Evolutionary conservation across 2,329 filamentous ascomycete species (phyloP).

Genomic region (Penicillium crustosum): DNA sequence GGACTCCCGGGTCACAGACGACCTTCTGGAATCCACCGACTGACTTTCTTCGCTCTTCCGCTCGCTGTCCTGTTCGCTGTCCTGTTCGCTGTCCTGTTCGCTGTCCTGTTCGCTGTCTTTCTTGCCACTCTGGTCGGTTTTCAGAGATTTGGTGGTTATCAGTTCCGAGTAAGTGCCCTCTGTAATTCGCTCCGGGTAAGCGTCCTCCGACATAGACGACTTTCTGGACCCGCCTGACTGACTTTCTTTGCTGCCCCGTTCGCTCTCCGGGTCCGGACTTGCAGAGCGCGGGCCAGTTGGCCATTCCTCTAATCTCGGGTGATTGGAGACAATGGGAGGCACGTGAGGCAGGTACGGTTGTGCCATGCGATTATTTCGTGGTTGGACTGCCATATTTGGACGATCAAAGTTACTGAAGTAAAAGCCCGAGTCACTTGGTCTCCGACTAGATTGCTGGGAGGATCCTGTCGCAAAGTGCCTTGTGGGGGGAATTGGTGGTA

Average conservation of each 20-base stretch:
- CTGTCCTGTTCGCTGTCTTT: neutral
- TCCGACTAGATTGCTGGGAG: neutral
- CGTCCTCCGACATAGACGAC: neutral
- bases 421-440: neutral
- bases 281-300: neutral
- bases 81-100: neutral
- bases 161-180: neutral
- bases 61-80: too few species aligned
- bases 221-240: neutral
- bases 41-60: too few species aligned
- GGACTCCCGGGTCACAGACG: neutral
- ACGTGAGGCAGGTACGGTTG: neutral
- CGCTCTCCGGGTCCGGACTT: neutral
- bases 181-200: neutral
- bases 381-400: neutral
- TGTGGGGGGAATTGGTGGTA: neutral
- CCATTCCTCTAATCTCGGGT: neutral
- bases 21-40: neutral
- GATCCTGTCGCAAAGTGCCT: neutral
- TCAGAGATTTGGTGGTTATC: neutral
- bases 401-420: neutral
- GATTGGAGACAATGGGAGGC: neutral
- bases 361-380: neutral
- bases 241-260: neutral
- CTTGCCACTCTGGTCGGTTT: neutral